phyloP scores from a whole-genome alignment of 495 filamentous ascomycete genomes.

The Aspergillus funiculosus region DNA sequence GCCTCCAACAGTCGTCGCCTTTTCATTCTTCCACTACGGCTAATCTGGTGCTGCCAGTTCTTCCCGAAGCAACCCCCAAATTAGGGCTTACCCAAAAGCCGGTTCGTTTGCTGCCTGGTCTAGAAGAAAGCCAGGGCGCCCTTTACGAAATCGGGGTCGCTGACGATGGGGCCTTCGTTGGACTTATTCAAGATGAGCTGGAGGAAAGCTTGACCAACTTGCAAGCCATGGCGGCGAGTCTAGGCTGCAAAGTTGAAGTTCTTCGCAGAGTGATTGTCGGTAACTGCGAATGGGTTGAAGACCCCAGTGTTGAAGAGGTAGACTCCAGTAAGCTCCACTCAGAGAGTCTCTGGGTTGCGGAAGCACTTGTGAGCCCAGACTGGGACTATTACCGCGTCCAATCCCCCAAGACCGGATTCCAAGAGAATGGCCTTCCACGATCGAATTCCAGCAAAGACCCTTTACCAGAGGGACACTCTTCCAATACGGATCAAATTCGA shows the following conservation, averaged over 20 bases:
- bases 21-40: constrained; percentile 73
- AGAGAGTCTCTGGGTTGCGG: constrained; percentile 77
- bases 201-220: constrained; percentile 82
- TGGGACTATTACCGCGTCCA: constrained; percentile 36
- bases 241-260: constrained; percentile 85
- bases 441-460: neutral
- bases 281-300: constrained; percentile 70
- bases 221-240: constrained; percentile 79
- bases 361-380: constrained; percentile 69
- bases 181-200: constrained; percentile 84
- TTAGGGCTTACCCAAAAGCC: constrained; percentile 52
- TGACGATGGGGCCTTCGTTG: constrained; percentile 88
- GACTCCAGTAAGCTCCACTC: constrained; percentile 25
- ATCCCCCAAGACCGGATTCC: neutral
- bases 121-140: constrained; percentile 89
- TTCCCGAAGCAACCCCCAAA: constrained; percentile 57
- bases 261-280: constrained; percentile 80
- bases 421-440: neutral
- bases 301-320: constrained; percentile 20
- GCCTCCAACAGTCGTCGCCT: constrained; percentile 88
- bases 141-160: constrained; percentile 95
- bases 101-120: constrained; percentile 63
- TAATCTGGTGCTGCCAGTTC: constrained; percentile 63
- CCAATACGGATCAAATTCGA: constrained; percentile 69
- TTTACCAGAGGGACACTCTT: constrained; percentile 23